A percentile compares a stretch with the other conserved stretches of the same genome.
Conservation (phyloP, 345 rosid species). For the Eucalyptus lansdowneana region DNA sequence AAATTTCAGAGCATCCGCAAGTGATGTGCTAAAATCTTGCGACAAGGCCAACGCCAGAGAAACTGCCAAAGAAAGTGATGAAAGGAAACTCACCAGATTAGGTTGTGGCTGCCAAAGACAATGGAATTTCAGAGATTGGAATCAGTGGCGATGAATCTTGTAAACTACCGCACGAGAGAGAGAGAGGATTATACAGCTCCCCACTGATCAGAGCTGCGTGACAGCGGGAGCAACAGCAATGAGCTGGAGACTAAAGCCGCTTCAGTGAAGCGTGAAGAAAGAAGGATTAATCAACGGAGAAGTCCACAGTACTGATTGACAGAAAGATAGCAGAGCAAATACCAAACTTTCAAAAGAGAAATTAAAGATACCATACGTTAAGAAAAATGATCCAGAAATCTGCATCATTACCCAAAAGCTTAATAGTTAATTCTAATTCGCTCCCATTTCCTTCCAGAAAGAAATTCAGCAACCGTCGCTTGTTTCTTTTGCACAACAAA, state of each 20-base stretch:
- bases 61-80: not conserved
- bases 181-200: not conserved
- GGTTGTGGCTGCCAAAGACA: not conserved
- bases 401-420: no score
- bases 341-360: no score
- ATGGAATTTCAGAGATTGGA: not conserved
- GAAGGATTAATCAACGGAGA: no score
- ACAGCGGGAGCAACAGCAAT: not conserved
- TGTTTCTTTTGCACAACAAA: no score
- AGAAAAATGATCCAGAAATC: accelerated
- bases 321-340: no score
- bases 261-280: no score
- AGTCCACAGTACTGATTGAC: no score
- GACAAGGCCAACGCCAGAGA: not conserved
- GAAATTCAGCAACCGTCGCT: no score
- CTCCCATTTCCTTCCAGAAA: no score
- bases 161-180: not conserved
- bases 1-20: not conserved
- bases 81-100: not conserved
- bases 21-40: not conserved
- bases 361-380: no score
- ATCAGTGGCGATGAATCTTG: not conserved
- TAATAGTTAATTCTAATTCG: no score
- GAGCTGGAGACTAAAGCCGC: not conserved
- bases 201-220: not conserved